phyloP scores from a whole-genome alignment of 306 rosid genomes.

The Trichosanthes truncata region DNA sequence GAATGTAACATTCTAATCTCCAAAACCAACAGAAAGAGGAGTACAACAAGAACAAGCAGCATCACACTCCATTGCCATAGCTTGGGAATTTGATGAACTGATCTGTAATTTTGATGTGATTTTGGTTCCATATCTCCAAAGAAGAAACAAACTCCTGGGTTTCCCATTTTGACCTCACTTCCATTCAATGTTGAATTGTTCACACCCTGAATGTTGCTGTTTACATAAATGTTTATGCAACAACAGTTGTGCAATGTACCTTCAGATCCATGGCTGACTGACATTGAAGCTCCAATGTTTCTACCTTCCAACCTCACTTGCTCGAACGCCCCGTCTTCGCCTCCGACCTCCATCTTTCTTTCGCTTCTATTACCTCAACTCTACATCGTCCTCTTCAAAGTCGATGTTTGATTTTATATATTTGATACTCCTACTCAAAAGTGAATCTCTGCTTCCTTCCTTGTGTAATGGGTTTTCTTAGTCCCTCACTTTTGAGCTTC shows the following conservation, averaged over 20 bases:
- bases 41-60: background rate
- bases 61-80: background rate
- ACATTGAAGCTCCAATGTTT: constrained; percentile 38
- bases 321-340: background rate
- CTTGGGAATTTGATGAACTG: background rate
- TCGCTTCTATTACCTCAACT: background rate
- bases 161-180: constrained; percentile 30
- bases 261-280: background rate
- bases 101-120: background rate
- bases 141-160: constrained; percentile 35
- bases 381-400: background rate
- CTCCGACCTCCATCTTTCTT: background rate
- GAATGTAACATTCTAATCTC: background rate
- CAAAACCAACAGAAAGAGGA: background rate
- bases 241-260: constrained; percentile 19
- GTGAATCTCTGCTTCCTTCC: background rate
- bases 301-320: constrained; percentile 16
- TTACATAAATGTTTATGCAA: constrained; percentile 38
- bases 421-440: background rate
- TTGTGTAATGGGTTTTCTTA: background rate
- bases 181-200: constrained; percentile 25
- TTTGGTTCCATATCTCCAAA: constrained; percentile 17
- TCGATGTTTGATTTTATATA: background rate
- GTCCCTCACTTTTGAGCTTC: background rate
- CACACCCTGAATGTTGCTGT: constrained; percentile 41